Percentiles rank a stretch among this genome's conserved stretches.
Evolutionary conservation across 192 early-diverging fungal genomes (phyloP).

Genomic region (Coemansia sp.): DNA sequence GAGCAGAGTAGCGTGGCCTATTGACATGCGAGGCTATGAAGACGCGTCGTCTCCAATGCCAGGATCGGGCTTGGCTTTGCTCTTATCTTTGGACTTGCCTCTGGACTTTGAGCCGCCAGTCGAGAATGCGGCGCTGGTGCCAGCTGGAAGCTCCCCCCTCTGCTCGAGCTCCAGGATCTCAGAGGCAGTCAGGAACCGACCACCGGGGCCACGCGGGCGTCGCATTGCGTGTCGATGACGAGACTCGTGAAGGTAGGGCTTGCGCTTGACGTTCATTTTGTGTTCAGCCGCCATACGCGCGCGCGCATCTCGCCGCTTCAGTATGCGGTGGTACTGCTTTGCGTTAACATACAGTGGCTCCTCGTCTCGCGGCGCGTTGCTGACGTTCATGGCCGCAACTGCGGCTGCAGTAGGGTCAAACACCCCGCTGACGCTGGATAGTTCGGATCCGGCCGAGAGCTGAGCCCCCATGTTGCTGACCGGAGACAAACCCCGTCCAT

Average conservation of each 20-base stretch:
- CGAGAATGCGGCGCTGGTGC: slow-evolving; percentile 41
- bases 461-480: slow-evolving; percentile 23
- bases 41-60: slow-evolving; percentile 13
- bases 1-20: neutral
- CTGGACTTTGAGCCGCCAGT: slow-evolving; percentile 28
- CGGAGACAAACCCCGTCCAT: slow-evolving; percentile 19
- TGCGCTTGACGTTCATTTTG: slow-evolving; percentile 66
- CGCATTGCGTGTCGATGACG: slow-evolving; percentile 97
- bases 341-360: slow-evolving; percentile 97
- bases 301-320: slow-evolving; percentile 90
- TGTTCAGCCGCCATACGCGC: slow-evolving; percentile 80
- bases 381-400: slow-evolving; percentile 47
- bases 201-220: slow-evolving; percentile 93
- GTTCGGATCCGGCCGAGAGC: slow-evolving; percentile 15
- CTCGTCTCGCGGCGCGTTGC: slow-evolving; percentile 60
- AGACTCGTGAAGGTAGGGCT: slow-evolving; percentile 97
- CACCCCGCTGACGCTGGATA: slow-evolving; percentile 9
- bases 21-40: slow-evolving; percentile 3
- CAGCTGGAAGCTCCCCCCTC: slow-evolving; percentile 44
- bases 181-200: slow-evolving; percentile 87
- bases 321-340: slow-evolving; percentile 97
- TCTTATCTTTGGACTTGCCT: slow-evolving; percentile 29
- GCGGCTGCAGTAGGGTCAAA: slow-evolving; percentile 51
- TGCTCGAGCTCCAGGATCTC: slow-evolving; percentile 69
- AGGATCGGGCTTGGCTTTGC: slow-evolving; percentile 4